Evolutionary conservation across 1,139 yeast species (phyloP).

Genomic region (Pneumocystis sp.): DNA sequence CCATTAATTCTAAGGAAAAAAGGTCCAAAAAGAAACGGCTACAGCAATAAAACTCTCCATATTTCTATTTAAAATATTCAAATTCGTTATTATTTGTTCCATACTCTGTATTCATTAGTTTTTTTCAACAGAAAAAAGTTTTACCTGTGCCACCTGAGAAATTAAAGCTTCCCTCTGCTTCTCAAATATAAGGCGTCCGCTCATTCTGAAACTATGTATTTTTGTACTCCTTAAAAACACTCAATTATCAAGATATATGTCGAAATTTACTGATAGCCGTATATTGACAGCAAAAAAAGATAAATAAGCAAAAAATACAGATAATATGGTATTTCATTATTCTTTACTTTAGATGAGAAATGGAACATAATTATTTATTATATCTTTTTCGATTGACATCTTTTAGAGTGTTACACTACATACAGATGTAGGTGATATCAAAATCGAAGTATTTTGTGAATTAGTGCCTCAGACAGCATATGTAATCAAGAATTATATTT

Average conservation of each 20-base stretch:
- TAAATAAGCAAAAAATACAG: not conserved
- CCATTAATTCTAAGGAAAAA: not conserved
- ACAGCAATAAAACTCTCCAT: constrained; percentile 18
- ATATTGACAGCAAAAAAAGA: not conserved
- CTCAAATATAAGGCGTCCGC: constrained; percentile 8
- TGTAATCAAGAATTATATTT: constrained; percentile 14
- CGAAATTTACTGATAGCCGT: no score
- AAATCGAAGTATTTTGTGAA: constrained; percentile 30
- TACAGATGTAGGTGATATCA: constrained; percentile 29
- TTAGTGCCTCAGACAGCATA: constrained; percentile 28
- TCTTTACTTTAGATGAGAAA: not conserved
- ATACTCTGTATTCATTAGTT: constrained; percentile 10
- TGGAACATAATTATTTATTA: no score
- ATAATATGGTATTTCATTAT: not conserved
- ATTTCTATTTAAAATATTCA: constrained; percentile 18
- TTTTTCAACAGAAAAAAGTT: not conserved
- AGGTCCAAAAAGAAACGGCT: not conserved
- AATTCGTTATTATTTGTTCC: constrained; percentile 16
- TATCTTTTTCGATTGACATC: not conserved
- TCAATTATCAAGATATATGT: no score
- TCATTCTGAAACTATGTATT: not conserved
- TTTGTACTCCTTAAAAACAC: not conserved
- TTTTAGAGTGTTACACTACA: constrained; percentile 19
- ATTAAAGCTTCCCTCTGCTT: constrained; percentile 14
- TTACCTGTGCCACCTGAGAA: constrained; percentile 14